Base-by-base conservation (phyloP, 2,329 filamentous ascomycete genomes). In the Botrytis porri region DNA sequence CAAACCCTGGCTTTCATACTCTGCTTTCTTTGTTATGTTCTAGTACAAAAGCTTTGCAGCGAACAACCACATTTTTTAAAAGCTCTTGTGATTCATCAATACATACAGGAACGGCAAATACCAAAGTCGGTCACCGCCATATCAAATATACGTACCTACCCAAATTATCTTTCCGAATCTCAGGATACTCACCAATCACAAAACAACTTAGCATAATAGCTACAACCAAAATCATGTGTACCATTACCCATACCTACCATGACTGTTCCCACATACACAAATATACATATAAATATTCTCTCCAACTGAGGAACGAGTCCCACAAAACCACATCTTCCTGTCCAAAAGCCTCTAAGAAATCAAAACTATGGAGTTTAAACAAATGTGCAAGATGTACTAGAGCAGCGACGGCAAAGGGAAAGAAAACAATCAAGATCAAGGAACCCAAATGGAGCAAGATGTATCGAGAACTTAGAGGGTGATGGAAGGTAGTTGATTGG, bases 401-500 rank as follows among this genome's bases (percentile, higher is more conserved):
- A 41, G 48, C 18, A 9, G 45, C 48, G 4, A 67, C 6, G 9
- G 25, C 45, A 1, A 22, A 20, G 45, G 48, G 32, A 8, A 22
- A 39, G 5, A 22, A 29, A 39, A 16, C 25, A 1, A 57, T 22
- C 2, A 29, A 39, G 16, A 54, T 57, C 8, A 41, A 14, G 18
- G 48, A 57, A n/a, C 14, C 25, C 25, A 54, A 12, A 25, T 14
- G 18, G 16, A 57, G 35, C 12, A 57, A 57, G n/a, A 22, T 14
- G 4, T 67, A 41, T 39, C 16, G 16, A 10, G 64, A 67, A n/a
- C 48, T 35, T 1, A 22, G n/a, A 4, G 65, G 65, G 1, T 48
- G 65, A 9, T 67, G 48, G 65, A 32, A 16, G n/a, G 16, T 67
- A 8, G 14, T 67, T 39, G 48, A 67, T 67, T 67, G 48, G 65